Base-by-base conservation (phyloP, 148 eudicot genomes). In the Chenopodium quinoa region DNA sequence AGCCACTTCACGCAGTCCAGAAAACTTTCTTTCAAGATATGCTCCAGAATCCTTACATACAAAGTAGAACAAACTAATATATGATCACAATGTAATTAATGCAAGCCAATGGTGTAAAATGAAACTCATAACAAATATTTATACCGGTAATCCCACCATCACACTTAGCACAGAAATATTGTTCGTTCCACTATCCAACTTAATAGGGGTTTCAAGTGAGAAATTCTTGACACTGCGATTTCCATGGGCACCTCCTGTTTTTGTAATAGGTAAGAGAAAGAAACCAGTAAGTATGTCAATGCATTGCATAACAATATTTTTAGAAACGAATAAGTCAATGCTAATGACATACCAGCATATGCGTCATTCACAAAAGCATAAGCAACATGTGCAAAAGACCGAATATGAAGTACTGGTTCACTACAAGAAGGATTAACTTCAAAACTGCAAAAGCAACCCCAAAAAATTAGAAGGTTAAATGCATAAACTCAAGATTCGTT, bases 61-160 rank as follows among this genome's bases (percentile, higher is more conserved):
- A 56, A 69, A 73, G 44, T 8, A 50, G n/a, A 25, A 78, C 9
- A 67, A 71, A 20, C 65, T 17, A 29, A 67, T 3, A 67, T 3
- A 12, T 14, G 20, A 66, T 52, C 5, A 50, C 82, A 78, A 44
- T 32, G 20, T 44, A 63, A 67, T 66, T 37, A 71, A 64, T 71
- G 37, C 20, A 16, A 80, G 64, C 56, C 74, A 66, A 74, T 63
- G 75, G 44, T 11, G 66, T 81, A 46, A 47, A 31, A 1, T 76
- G 69, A 34, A 78, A 54, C 1, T 70, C 34, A 12, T 77, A 31
- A 47, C 82, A 19, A 48, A 14, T 52, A n/a, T 69, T 25, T 48
- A 52, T 90, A 88, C 90, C 88, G 92, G 90, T 44, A 90, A 76
- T 84, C 92, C 92, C 74, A 74, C 88, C 90, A 88, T 86, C 75